Percentiles rank a stretch among this genome's conserved stretches.
Conservation (phyloP, 768 basidiomycete genomes). For the Russula olivacea region DNA sequence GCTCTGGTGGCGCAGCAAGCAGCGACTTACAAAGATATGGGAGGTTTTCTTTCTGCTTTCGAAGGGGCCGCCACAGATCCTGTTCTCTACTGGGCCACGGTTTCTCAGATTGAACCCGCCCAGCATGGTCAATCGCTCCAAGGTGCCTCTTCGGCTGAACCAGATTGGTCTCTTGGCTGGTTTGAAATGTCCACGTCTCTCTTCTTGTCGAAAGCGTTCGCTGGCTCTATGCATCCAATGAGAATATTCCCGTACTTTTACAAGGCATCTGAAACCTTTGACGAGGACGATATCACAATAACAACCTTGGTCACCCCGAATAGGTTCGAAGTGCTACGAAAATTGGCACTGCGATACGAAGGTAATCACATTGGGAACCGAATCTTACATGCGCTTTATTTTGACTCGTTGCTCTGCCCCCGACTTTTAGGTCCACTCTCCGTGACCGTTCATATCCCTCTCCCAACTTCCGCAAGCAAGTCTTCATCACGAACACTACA, state of each 20-base stretch:
- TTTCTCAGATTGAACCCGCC: neutral
- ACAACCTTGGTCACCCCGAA: constrained; percentile 81
- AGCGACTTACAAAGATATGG: constrained; percentile 12
- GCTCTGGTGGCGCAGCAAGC: constrained; percentile 10
- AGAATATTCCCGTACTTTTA: constrained; percentile 80
- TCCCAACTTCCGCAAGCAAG: constrained; percentile 39
- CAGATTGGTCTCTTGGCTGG: constrained; percentile 9
- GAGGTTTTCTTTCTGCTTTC: constrained; percentile 8
- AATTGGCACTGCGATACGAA: constrained; percentile 70
- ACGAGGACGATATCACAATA: constrained; percentile 69
- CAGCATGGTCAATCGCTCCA: neutral
- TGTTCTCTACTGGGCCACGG: constrained; percentile 9
- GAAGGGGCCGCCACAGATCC: neutral
- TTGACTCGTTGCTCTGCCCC: neutral
- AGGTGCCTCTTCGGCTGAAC: constrained; percentile 5
- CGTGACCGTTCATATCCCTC: constrained; percentile 70
- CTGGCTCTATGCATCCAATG: constrained; percentile 63
- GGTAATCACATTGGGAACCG: constrained; percentile 39
- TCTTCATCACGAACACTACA: constrained; percentile 29
- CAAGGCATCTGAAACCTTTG: constrained; percentile 51
- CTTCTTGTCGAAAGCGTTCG: constrained; percentile 64
- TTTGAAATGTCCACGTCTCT: constrained; percentile 19
- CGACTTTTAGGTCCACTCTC: constrained; percentile 66
- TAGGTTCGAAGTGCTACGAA: constrained; percentile 64
- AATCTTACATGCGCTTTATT: neutral